phyloP scores from a whole-genome alignment of 805 yeast species.

The Metschnikowia cerradonensis region DNA sequence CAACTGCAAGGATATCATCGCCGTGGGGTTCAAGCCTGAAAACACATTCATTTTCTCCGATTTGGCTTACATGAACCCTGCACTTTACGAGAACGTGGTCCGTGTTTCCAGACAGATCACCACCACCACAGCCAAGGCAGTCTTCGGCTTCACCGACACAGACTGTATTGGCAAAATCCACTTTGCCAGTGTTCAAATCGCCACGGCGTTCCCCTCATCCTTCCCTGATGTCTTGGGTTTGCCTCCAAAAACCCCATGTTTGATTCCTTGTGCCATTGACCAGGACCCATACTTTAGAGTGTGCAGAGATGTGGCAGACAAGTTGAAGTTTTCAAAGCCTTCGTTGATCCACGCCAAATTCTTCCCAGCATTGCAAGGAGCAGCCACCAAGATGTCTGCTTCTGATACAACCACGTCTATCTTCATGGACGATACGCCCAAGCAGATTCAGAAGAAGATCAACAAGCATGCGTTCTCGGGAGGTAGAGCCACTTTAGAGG shows the following conservation, averaged over 20 bases:
- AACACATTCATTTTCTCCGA: conserved; percentile 96
- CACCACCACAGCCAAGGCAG: conserved; percentile 94
- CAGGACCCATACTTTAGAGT: conserved; percentile 98
- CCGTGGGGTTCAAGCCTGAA: conserved; percentile 91
- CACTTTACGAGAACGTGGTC: conserved; percentile 91
- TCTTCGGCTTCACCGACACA: conserved; percentile 91
- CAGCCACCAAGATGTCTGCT: conserved; percentile 95
- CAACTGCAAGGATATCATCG: conserved; percentile 88
- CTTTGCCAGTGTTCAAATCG: conserved; percentile 93
- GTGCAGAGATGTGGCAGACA: conserved; percentile 95
- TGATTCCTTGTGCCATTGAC: conserved; percentile 98
- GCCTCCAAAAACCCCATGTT: conserved; percentile 87
- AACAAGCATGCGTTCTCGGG: conserved; percentile 97
- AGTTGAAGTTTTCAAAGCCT: conserved; percentile 86
- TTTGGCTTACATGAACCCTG: conserved; percentile 87
- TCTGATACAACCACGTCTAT: conserved; percentile 87
- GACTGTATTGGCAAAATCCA: conserved; percentile 94
- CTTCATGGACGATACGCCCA: conserved; percentile 91
- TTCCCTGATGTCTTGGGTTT: conserved; percentile 89
- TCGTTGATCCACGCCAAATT: conserved; percentile 89
- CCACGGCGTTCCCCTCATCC: conserved; percentile 92
- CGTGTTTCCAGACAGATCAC: conserved; percentile 92
- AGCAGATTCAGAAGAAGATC: conserved; percentile 88
- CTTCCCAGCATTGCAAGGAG: conserved; percentile 97
- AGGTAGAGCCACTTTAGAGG: conserved; percentile 82